Base-by-base conservation (phyloP, 768 basidiomycete genomes). In the Termitomyces sp. region DNA sequence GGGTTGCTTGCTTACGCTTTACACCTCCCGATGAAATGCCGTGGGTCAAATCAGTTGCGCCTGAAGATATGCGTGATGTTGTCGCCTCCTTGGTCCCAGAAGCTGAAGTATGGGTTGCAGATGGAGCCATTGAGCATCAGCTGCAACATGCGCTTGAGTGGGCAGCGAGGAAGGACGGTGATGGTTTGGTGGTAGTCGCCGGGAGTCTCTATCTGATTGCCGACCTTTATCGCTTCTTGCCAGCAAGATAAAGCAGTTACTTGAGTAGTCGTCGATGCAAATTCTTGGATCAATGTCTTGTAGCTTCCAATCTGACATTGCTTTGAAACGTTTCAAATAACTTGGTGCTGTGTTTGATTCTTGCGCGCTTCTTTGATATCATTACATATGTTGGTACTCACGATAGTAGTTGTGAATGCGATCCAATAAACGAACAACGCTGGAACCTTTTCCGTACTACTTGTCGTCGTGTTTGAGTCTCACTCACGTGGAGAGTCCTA, bases 161-260 rank as follows among this genome's bases (percentile, higher is more conserved):
- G 70, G 85, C 86, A 38, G 73, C 88, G n/a, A 64, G 72, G n/a
- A 81, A 79, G 74, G 70, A 67, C 9, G 63, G 55, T 7, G 68
- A 75, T 30, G 71, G 74, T n/a, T 66, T 93, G 55, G 80, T 89
- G 0, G 81, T 97, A 12, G 68, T 96, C 1, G 88, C 93, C 26
- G 97, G 96, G 41, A 98, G 97, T 73, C 70, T 98, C 66, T 99
- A 99, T 74, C 82, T 98, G 41, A 92, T 94, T 1, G 93, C 94
- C 10, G 96, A 98, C 74, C 85, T 95, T 57, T 97, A 96, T 75
- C 77, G 94, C 58, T 64, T 87, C 13, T 70, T 71, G 43, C 43
- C 51, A 52, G 2, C 40, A 58, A 36, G 14, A 47, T 18, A 23
- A 47, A 32, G 4, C 30, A 43, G 13, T 2, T 2, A 28, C n/a